phyloP scores from a whole-genome alignment of 805 yeast species.

The Komagataella pastoris region DNA sequence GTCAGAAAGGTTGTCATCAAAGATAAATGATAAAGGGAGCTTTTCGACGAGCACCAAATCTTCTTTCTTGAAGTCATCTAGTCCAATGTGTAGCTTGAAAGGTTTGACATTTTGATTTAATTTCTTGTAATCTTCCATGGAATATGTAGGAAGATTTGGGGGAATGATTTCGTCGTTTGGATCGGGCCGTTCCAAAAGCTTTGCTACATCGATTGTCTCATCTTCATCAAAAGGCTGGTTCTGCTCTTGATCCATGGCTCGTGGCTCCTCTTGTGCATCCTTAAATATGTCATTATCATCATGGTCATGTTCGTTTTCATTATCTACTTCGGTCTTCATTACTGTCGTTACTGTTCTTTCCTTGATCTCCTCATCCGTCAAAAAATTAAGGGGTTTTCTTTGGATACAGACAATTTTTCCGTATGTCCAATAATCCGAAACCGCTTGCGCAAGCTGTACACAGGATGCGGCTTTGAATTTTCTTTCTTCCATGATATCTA shows the following conservation, averaged over 20 bases:
- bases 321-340: neutral
- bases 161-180: conserved; percentile 19
- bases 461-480: conserved; percentile 64
- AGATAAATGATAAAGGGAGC: conserved; percentile 33
- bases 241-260: conserved; percentile 1
- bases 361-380: conserved; percentile 5
- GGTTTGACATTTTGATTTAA: conserved; percentile 15
- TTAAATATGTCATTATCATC: conserved; percentile 1
- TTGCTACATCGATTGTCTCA: conserved; percentile 22
- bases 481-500: conserved; percentile 58
- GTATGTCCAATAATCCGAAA: conserved; percentile 63
- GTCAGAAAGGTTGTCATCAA: conserved; percentile 18
- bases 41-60: conserved; percentile 34
- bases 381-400: conserved; percentile 26
- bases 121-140: conserved; percentile 15
- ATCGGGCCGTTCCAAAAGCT: conserved; percentile 18
- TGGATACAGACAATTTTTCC: conserved; percentile 62
- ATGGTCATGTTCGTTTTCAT: neutral
- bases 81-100: conserved; percentile 30
- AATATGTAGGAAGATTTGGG: conserved; percentile 14
- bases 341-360: neutral
- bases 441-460: conserved; percentile 54
- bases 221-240: neutral
- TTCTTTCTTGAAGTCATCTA: conserved; percentile 26
- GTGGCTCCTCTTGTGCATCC: conserved; percentile 6